phyloP scores from a whole-genome alignment of 2,329 filamentous ascomycete species.

The Sporothrix variecibatus region DNA sequence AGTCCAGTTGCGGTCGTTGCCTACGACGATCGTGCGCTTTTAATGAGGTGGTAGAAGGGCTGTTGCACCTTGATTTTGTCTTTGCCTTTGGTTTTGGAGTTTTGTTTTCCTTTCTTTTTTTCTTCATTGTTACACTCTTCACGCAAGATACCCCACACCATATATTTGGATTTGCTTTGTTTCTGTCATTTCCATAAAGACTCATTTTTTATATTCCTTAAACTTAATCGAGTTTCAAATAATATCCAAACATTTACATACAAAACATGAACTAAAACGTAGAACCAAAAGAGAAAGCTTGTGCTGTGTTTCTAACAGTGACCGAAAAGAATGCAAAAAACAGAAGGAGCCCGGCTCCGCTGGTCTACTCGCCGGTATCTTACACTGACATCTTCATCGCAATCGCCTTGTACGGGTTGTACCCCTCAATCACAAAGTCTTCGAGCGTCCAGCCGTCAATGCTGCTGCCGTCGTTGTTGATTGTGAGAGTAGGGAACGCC shows the following conservation, averaged over 20 bases:
- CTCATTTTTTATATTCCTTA: neutral
- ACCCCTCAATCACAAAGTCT: constrained; percentile 84
- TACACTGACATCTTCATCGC: constrained; percentile 98
- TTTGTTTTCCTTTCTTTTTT: neutral
- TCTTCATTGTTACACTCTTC: neutral
- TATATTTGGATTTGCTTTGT: neutral
- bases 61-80: too few species aligned
- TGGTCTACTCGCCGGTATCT: neutral
- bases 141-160: constrained; percentile 23
- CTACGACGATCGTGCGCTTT: neutral
- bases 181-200: neutral
- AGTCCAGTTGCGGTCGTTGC: neutral
- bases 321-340: neutral
- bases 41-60: neutral
- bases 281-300: neutral
- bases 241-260: neutral
- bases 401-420: constrained; percentile 88
- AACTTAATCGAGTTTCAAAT: neutral
- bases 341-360: too few species aligned
- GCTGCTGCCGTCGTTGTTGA: constrained; percentile 66
- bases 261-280: neutral
- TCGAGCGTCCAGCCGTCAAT: constrained; percentile 90
- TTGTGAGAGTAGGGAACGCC: constrained; percentile 76
- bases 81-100: neutral
- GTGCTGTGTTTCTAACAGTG: neutral